Base-by-base conservation (phyloP, 176 grass and related monocot species). In the Alloteropsis semialata region DNA sequence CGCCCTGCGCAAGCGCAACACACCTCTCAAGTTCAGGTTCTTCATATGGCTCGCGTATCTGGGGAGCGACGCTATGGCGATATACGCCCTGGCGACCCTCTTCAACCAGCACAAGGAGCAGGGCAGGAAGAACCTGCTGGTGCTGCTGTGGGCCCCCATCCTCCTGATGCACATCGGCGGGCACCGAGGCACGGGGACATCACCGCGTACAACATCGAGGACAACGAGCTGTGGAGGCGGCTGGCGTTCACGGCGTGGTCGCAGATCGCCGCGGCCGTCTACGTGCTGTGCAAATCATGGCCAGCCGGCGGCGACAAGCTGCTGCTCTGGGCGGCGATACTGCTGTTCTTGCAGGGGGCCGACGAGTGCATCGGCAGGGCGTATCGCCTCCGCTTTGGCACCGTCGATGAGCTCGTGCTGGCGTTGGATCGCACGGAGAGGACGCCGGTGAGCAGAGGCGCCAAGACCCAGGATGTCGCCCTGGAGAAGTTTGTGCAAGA, bases 141-240 rank as follows among this genome's bases (percentile, higher is more conserved):
- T 33, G 69, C 3, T 51, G 69, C 12, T 70, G 2, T 72, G 44
- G 69, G 44, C 69, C 0, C 27, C 69, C 0, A 0, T 73, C 27
- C 44, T 73, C 69, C 28, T 73, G 44, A 33, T 73, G 0, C 45
- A 73, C 17, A 27, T 73, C 2, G 45, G 69, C 4, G 69, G n/a
- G n/a, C n/a, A n/a, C n/a, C n/a, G n/a, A n/a, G 45, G 2, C 45
- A 50, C 0, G 8, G 21, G 3, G 0, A 3, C 17, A 33, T 73
- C 27, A 50, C 69, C 15, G 27, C 69, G 27, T 73, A 73, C 4
- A 51, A 45, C 45, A 33, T 73, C 3, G 58, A 82, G 57, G 80
- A 82, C 19, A 82, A 72, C 3, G 80, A 82, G 53, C 67, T 82
- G 2, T 82, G 80, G 67, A 60, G 0, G 13, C 53, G 66, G 18